Conservation (phyloP, 1,284 basidiomycete genomes). For the Boletus smithii region DNA sequence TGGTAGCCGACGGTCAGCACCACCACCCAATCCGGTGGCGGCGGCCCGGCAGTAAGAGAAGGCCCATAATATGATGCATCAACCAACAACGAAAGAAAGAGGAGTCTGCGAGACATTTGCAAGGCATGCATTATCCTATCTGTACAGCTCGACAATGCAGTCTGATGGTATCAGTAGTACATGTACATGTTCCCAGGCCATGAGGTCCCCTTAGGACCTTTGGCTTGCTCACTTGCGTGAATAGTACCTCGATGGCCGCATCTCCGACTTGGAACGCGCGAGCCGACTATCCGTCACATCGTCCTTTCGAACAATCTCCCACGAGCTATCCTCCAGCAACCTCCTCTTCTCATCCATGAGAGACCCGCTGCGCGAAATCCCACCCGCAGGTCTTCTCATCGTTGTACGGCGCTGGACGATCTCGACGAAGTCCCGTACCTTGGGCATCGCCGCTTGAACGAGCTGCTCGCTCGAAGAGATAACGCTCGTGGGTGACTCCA, state of each 20-base stretch:
- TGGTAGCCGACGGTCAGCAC: too few relatives aligned
- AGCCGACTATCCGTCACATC: constrained; percentile 13
- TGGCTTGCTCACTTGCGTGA: constrained; percentile 13
- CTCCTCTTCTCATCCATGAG: constrained; percentile 18
- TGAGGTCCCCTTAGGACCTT: background rate
- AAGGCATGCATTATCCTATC: too few relatives aligned
- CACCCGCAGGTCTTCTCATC: background rate
- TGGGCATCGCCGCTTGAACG: constrained; percentile 36
- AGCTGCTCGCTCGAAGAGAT: constrained; percentile 25
- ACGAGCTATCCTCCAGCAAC: constrained; percentile 21
- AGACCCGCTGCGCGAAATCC: constrained; percentile 17
- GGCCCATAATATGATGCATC: too few relatives aligned
- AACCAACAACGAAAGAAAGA: too few relatives aligned
- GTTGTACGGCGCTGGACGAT: constrained; percentile 23
- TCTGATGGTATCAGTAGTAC: constrained; percentile 3
- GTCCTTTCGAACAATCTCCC: constrained; percentile 17
- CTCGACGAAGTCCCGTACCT: constrained; percentile 36
- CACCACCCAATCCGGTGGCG: too few relatives aligned
- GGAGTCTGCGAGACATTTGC: too few relatives aligned
- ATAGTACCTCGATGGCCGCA: constrained; percentile 18
- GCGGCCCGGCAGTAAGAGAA: too few relatives aligned
- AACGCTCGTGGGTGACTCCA: constrained; percentile 4
- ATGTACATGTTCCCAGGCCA: background rate
- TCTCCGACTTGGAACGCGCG: constrained; percentile 29
- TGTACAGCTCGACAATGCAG: constrained; percentile 5